A percentile compares a stretch with the other conserved stretches of the same genome.
These are phyloP conservation scores for Trichoderma afroharzianum DNA, from an alignment of 2,329 filamentous ascomycete species.

Conservation along the genomic window DNA sequence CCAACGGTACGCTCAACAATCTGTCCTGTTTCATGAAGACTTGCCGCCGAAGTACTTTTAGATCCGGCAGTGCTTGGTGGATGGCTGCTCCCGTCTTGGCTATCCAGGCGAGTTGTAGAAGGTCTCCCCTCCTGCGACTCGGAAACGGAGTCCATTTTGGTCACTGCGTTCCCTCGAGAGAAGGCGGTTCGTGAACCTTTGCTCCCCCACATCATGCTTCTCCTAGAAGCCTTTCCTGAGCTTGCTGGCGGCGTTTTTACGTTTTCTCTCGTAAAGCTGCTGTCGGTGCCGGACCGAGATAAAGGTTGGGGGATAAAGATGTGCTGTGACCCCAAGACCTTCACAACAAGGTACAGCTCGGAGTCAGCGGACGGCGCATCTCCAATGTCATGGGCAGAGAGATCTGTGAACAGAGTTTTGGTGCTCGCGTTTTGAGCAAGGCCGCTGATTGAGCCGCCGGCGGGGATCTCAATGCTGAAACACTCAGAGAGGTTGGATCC, in stretches of 20 bases:
- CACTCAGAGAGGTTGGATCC: constrained; percentile 74
- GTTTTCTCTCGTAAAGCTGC: constrained; percentile 41
- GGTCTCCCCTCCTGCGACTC: constrained; percentile 46
- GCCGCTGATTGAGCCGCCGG: constrained; percentile 66
- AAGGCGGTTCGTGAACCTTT: constrained; percentile 54
- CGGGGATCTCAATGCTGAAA: constrained; percentile 73
- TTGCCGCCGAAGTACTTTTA: constrained; percentile 22
- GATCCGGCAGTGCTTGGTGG: constrained; percentile 59
- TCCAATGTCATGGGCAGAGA: constrained; percentile 71
- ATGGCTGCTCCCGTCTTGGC: constrained; percentile 39
- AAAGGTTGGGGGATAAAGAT: constrained; percentile 43
- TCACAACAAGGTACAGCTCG: constrained; percentile 80
- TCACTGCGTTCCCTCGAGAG: constrained; percentile 45
- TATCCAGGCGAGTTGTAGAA: constrained; percentile 35
- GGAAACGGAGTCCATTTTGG: constrained; percentile 55
- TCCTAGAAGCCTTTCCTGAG: constrained; percentile 53
- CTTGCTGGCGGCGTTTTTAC: constrained; percentile 47
- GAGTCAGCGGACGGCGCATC: constrained; percentile 60
- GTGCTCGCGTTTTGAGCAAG: constrained; percentile 64
- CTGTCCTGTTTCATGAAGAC: constrained; percentile 25
- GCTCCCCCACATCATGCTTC: constrained; percentile 68
- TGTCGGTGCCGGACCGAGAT: constrained; percentile 50
- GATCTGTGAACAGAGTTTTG: constrained; percentile 82
- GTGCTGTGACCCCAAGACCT: constrained; percentile 62
- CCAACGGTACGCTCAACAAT: constrained; percentile 60